Evolutionary conservation across 192 early-diverging fungal species (phyloP), one percentile per base, ranked within the genome.

Genomic region (Coemansia sp.): DNA sequence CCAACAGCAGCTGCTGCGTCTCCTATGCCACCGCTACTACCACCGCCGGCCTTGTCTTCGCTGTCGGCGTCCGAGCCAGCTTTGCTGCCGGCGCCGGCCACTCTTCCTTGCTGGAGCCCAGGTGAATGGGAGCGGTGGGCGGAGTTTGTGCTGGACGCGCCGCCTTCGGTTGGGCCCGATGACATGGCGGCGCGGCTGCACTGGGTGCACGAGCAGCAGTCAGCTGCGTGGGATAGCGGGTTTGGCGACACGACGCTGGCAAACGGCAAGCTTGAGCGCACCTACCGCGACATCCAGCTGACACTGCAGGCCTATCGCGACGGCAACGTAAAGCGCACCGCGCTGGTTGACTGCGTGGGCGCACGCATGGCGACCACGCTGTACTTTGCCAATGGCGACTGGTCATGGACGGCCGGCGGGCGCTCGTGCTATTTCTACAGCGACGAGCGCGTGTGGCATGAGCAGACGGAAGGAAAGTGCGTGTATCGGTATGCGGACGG

Each of bases 371-470:
- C 63, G 9, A 62, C 51, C 4, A 75, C 71, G 27, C 53, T 75
- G 42, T 75, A 56, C 34, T 75, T 60, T 40, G 56, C 47, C 8
- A 75, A 75, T 32, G 71, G 71, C 44, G 71, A 75, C 49, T 75
- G 71, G 71, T 58, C 61, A 8, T 75, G 71, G 35, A 2, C n/a
- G 22, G 14, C 56, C 1, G 48, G 21, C n/a, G 43, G 15, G 5
- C 38, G 26, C 27, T 22, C 38, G 8, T 75, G 49, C 23, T 75
- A 75, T 41, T 67, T 57, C 25, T 75, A 75, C 27, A 42, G 60
- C 39, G 42, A 53, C 0, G 71, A 75, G 50, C 52, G 46, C 2
- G 64, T 75, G n/a, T 75, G 71, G 71, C 60, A 62, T n/a, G 43
- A 62, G 34, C 64, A 67, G 57, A n/a, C 40, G 6, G 38, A 20